Conservation (phyloP, 2,329 filamentous ascomycete genomes). For the Trichoderma brevicompactum region DNA sequence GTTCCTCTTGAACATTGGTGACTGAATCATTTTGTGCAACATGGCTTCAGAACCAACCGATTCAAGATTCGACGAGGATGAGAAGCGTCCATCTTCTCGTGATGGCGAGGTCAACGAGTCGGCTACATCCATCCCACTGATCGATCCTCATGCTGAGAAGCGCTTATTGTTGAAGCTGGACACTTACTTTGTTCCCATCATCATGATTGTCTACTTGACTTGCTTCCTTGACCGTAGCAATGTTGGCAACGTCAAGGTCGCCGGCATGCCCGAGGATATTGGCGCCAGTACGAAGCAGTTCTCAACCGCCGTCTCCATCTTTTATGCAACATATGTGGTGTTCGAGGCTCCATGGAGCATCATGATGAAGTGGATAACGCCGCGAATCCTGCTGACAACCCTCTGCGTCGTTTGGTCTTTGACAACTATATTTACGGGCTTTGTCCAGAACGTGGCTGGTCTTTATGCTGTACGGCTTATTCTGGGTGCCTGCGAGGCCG, state of each 20-base stretch:
- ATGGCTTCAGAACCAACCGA: slow-evolving; percentile 3
- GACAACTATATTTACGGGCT: slow-evolving; percentile 38
- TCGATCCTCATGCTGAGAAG: slow-evolving; percentile 39
- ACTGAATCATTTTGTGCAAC: not conserved
- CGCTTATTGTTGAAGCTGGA: slow-evolving; percentile 43
- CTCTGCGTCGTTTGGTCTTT: slow-evolving; percentile 38
- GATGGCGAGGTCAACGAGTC: slow-evolving; percentile 8
- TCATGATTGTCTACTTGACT: slow-evolving; percentile 59
- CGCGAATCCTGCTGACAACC: slow-evolving; percentile 39
- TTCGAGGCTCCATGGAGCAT: slow-evolving; percentile 42
- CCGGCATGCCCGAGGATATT: slow-evolving; percentile 43
- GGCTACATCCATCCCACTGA: slow-evolving; percentile 31
- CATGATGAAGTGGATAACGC: slow-evolving; percentile 41
- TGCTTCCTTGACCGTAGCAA: slow-evolving; percentile 60
- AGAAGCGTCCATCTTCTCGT: slow-evolving; percentile 19
- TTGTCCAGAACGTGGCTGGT: slow-evolving; percentile 38
- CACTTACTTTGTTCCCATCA: slow-evolving; percentile 46
- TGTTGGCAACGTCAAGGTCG: slow-evolving; percentile 47
- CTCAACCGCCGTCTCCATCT: slow-evolving; percentile 41
- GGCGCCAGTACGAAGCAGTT: slow-evolving; percentile 39
- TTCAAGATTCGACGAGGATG: slow-evolving; percentile 6
- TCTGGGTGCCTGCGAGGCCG: slow-evolving; percentile 36
- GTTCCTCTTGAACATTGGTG: not conserved
- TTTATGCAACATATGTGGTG: slow-evolving; percentile 41
- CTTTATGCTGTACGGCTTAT: slow-evolving; percentile 37